These are phyloP conservation scores for Xylaria bambusicola DNA, from an alignment of 495 filamentous ascomycete species.

Conservation along the genomic window DNA sequence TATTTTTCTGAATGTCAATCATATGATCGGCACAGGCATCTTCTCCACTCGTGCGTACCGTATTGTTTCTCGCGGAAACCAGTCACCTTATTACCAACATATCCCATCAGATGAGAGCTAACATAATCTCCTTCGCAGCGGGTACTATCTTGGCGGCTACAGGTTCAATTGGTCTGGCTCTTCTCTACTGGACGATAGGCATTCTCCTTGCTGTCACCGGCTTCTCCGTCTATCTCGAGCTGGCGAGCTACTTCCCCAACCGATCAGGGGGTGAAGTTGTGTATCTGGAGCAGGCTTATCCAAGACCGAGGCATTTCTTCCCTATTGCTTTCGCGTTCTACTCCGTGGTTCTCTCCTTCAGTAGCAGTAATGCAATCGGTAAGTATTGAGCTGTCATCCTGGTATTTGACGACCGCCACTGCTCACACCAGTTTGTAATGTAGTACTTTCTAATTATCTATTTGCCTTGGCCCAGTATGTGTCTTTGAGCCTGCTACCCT, in stretches of 20 bases:
- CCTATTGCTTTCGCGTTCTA: slow-evolving; percentile 63
- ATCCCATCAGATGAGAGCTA: neutral
- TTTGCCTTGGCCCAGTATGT: slow-evolving; percentile 58
- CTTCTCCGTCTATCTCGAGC: slow-evolving; percentile 61
- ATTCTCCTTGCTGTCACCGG: slow-evolving; percentile 52
- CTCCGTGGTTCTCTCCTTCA: slow-evolving; percentile 61
- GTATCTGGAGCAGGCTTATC: slow-evolving; percentile 67
- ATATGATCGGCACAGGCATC: slow-evolving; percentile 68
- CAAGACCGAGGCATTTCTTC: slow-evolving; percentile 61
- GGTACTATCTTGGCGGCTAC: slow-evolving; percentile 56
- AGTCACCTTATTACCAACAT: too few species aligned
- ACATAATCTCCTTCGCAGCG: slow-evolving; percentile 41
- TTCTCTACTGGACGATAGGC: slow-evolving; percentile 65
- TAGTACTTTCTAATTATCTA: slow-evolving; percentile 17
- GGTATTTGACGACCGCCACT: neutral
- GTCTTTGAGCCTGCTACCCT: neutral
- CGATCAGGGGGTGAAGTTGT: slow-evolving; percentile 66
- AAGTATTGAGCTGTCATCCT: neutral
- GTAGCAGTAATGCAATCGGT: slow-evolving; percentile 64
- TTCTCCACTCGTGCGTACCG: slow-evolving; percentile 63
- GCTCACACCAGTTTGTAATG: neutral
- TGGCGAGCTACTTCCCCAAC: slow-evolving; percentile 63
- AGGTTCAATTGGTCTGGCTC: slow-evolving; percentile 59
- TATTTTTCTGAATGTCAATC: slow-evolving; percentile 62
- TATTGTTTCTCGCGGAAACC: too few species aligned